Percentiles rank a stretch among this genome's conserved stretches.
These are phyloP conservation scores for Beta macrorhiza DNA, from an alignment of 179 eudicot species.

Conservation along the genomic window DNA sequence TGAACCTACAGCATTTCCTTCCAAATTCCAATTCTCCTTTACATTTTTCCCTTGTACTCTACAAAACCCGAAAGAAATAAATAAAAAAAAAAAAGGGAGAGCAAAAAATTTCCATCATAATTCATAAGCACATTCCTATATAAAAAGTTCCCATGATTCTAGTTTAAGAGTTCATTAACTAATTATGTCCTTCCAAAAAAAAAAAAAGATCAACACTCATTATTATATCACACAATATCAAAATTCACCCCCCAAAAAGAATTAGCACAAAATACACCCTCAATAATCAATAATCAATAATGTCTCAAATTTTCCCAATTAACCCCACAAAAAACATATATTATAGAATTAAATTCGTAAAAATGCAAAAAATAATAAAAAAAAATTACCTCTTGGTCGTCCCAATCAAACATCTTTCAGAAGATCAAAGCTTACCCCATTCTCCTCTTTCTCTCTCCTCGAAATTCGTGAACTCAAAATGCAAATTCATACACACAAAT, in stretches of 20 bases:
- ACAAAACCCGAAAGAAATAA: too few species aligned
- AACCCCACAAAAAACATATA: background rate
- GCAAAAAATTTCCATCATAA: too few species aligned
- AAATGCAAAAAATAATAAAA: background rate
- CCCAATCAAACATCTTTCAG: constrained; percentile 70
- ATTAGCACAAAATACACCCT: background rate
- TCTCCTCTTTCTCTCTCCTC: background rate
- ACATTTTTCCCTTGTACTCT: too few species aligned
- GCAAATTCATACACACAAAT: background rate
- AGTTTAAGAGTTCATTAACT: too few species aligned
- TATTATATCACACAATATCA: too few species aligned
- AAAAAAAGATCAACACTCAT: too few species aligned
- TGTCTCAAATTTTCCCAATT: background rate
- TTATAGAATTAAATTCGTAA: background rate
- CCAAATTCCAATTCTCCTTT: too few species aligned
- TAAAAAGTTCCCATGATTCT: too few species aligned
- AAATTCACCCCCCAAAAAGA: background rate
- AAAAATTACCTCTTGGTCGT: constrained; percentile 59
- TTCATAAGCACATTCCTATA: too few species aligned
- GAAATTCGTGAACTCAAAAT: background rate
- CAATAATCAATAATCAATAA: background rate
- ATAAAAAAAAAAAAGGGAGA: too few species aligned
- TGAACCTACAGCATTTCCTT: too few species aligned
- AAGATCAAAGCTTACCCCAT: constrained; percentile 36
- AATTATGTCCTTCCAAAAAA: too few species aligned